Base-by-base conservation (phyloP, 257 asterid species). In the Phtheirospermum japonicum region DNA sequence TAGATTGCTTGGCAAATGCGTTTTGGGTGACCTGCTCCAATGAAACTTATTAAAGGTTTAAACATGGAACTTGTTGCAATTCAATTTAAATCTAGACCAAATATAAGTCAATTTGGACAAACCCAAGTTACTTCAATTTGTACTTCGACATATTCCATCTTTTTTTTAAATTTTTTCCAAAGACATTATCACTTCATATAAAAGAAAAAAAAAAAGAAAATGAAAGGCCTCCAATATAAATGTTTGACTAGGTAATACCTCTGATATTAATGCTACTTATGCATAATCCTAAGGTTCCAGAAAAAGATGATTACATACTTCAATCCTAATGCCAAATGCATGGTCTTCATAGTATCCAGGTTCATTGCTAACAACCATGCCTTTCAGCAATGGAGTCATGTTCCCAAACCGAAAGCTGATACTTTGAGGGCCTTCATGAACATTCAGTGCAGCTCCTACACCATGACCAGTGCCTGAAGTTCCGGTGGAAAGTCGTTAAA, bases 381-480 rank as follows among this genome's bases (percentile, higher is more conserved):
- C 96, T 81, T 77, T 77, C 80, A 87, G 65, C 79, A 93, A 78
- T 4, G 97, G 96, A 53, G 97, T 87, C 85, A 77, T 81, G 76
- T 93, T 93, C 69, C 97, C 96, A 76, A 83, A 93, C 60, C 99
- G 86, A 72, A 83, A 93, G 82, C 96, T 93, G 76, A 93, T 93
- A 71, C 99, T 87, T 68, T 93, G 99, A 72, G 99, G 99, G 68
- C 99, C 99, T 82, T 93, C 99, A 28, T 93, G 97, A 65, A 93
- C 97, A 79, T 93, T 93, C 57, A 89, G 78, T 17, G 99, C 99
- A 75, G 97, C 99, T 71, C 99, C 99, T 45, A 93, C 99, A 57
- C 99, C 97, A 64, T 93, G 99, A 64, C 99, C 99, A 34, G 99
- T 93, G 54, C 99, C 99, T 93, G 46, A 71, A 75, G 43, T 56